Evolutionary conservation across 2,329 filamentous ascomycete species (phyloP), one percentile per base, ranked within the genome.

Genomic region (Drechslerella stenobrocha): DNA sequence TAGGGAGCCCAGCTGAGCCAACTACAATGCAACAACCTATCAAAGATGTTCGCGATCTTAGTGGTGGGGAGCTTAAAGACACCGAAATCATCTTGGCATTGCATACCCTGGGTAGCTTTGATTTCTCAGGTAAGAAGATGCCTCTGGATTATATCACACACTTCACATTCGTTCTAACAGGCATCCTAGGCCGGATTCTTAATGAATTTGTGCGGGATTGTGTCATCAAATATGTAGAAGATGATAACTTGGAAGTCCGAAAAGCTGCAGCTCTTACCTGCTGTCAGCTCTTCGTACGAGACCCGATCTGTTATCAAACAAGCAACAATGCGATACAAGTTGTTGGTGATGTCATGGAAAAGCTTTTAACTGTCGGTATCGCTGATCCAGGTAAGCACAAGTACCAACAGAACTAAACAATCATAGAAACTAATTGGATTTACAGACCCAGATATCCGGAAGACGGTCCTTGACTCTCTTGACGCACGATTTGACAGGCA

Each of bases 161-260:
- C 18, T 46, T 8, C 7, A 35, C 9, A 18, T 13, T 24, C 8
- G 7, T 52, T 2, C 34, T 57, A 51, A 35, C 40, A n/a, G 20
- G 35, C 9, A n/a, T 13, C 9, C 18, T 60, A 67, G 87, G 89
- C 1, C 90, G 97, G 74, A 88, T 96, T 13, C 79, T 99, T 13
- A 99, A 99, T 73, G 95, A 99, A 75, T 99, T 99, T 72, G 93
- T 98, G 24, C 88, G 93, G 22, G 93, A 99, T 75, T 93, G 98
- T 50, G 93, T 95, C 2, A 95, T 98, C 74, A 93, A 92, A 76
- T 99, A 96, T 73, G 92, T 98, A 40, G 92, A 98, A 72, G 93
- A 95, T 70, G 92, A 97, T 72, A 95, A 96, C 73, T 83, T 90
- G 0, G 89, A 95, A 71, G 96, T 96, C 51, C 85, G 93, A 65